Percentiles rank a stretch among this genome's conserved stretches.
phyloP scores from a whole-genome alignment of 768 basidiomycete genomes.

The Phanerodontia chrysosporium region DNA sequence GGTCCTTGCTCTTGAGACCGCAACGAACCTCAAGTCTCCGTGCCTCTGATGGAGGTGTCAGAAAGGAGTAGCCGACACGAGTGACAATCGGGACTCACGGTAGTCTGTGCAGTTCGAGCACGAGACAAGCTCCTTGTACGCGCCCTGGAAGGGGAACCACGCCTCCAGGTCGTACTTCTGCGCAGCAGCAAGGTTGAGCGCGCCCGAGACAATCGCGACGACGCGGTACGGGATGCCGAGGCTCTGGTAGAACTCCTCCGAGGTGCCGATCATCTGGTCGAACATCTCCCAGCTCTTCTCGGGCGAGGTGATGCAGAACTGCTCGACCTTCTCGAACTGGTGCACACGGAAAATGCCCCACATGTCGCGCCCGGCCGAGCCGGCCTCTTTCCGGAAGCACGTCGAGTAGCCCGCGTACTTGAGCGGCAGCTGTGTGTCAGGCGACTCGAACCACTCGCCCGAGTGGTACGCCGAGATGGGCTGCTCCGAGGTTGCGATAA shows the following conservation, averaged over 20 bases:
- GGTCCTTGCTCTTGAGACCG: constrained; percentile 87
- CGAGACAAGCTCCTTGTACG: constrained; percentile 95
- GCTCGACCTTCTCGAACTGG: constrained; percentile 98
- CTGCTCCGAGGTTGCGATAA: constrained; percentile 98
- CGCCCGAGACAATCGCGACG: constrained; percentile 93
- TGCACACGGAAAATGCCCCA: constrained; percentile 99
- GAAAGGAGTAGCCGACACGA: not conserved
- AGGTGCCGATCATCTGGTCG: constrained; percentile 83
- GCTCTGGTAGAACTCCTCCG: constrained; percentile 95
- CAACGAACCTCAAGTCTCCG: constrained; percentile 90
- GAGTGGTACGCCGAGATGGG: constrained; percentile 95
- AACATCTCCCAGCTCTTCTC: constrained; percentile 94
- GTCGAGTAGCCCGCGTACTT: constrained; percentile 87
- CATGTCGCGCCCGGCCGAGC: constrained; percentile 94
- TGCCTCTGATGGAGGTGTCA: constrained; percentile 55
- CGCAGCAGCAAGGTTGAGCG: constrained; percentile 92
- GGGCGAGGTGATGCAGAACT: constrained; percentile 94
- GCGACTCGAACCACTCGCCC: constrained; percentile 97
- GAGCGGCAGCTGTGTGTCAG: constrained; percentile 88
- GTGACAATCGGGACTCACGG: constrained; percentile 59
- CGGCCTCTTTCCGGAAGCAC: constrained; percentile 99
- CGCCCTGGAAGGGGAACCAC: constrained; percentile 98
- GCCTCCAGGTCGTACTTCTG: constrained; percentile 98
- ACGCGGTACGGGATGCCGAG: constrained; percentile 89
- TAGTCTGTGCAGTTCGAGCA: constrained; percentile 99